Conservation (phyloP, 176 grass and related monocot genomes). For the Hyparrhenia diplandra region DNA sequence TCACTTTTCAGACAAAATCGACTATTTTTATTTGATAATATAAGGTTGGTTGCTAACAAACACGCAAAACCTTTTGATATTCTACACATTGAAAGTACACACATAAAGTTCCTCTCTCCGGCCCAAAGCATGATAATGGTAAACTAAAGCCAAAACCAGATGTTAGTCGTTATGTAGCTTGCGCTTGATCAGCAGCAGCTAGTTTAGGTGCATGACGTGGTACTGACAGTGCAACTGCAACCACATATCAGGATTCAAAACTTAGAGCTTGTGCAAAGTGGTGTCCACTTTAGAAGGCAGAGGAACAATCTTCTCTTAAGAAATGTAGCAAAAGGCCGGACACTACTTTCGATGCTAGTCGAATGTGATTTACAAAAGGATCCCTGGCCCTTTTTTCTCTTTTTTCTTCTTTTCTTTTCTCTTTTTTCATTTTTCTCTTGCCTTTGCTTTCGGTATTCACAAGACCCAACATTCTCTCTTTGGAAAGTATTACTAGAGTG, state of each 20-base stretch:
- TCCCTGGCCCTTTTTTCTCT: background rate
- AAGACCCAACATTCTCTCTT: conserved; percentile 46
- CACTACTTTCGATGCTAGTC: conserved; percentile 48
- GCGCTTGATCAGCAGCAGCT: background rate
- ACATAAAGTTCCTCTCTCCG: background rate
- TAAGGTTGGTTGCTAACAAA: background rate
- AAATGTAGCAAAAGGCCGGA: conserved; percentile 27
- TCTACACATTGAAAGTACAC: background rate
- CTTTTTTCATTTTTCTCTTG: conserved; percentile 17
- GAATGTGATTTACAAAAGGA: conserved; percentile 44
- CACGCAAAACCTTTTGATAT: background rate
- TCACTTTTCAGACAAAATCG: background rate
- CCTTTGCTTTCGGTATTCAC: conserved; percentile 41
- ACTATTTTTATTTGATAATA: background rate
- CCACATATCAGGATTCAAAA: conserved; percentile 43
- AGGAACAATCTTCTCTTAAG: conserved; percentile 37
- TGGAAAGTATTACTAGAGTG: conserved; percentile 40
- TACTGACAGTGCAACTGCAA: conserved; percentile 5
- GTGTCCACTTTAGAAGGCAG: conserved; percentile 50
- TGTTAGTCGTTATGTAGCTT: background rate
- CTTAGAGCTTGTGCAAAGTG: conserved; percentile 53
- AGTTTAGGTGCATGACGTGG: background rate
- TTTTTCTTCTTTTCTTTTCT: background rate
- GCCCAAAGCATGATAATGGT: conserved; percentile 16
- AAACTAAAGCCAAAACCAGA: background rate